phyloP scores from a whole-genome alignment of 805 yeast species.

The Scheffersomyces spartinae region DNA sequence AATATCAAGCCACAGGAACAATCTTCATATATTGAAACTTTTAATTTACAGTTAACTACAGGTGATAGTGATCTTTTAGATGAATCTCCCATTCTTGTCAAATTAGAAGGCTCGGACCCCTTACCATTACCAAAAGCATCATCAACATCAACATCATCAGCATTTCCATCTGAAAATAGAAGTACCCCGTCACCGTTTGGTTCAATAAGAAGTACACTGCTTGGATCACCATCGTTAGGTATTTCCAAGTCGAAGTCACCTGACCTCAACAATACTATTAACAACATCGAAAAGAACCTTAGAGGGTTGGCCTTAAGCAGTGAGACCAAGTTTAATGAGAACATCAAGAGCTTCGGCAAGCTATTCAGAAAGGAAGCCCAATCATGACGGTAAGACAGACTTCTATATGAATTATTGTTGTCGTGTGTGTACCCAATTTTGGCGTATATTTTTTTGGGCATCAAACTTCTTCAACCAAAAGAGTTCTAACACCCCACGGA shows the following conservation, averaged over 20 bases:
- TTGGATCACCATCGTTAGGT: conserved; percentile 10
- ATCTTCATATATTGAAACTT: conserved; percentile 20
- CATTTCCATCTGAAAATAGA: conserved; percentile 2
- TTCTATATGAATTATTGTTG: too few relatives aligned
- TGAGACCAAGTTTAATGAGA: conserved; percentile 57
- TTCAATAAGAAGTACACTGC: neutral
- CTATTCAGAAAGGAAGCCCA: conserved; percentile 31
- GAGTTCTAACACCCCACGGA: too few relatives aligned
- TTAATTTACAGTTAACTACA: conserved; percentile 22
- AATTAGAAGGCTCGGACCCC: conserved; percentile 13
- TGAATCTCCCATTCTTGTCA: conserved; percentile 18
- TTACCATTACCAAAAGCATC: neutral
- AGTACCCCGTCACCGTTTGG: conserved; percentile 6
- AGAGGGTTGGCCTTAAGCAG: conserved; percentile 36
- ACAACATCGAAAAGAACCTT: conserved; percentile 33
- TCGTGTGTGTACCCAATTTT: too few relatives aligned
- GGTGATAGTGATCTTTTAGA: conserved; percentile 14
- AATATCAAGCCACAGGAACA: conserved; percentile 26
- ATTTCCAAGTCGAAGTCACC: conserved; percentile 15
- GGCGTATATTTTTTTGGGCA: too few relatives aligned
- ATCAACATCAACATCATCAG: conserved; percentile 1
- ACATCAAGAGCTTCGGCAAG: conserved; percentile 52
- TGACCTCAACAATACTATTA: conserved; percentile 14
- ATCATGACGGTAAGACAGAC: too few relatives aligned
- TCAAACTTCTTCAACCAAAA: too few relatives aligned